Evolutionary conservation across 148 eudicot genomes (phyloP), one percentile per base, ranked within the genome.

Genomic region (Simmondsia chinensis): DNA sequence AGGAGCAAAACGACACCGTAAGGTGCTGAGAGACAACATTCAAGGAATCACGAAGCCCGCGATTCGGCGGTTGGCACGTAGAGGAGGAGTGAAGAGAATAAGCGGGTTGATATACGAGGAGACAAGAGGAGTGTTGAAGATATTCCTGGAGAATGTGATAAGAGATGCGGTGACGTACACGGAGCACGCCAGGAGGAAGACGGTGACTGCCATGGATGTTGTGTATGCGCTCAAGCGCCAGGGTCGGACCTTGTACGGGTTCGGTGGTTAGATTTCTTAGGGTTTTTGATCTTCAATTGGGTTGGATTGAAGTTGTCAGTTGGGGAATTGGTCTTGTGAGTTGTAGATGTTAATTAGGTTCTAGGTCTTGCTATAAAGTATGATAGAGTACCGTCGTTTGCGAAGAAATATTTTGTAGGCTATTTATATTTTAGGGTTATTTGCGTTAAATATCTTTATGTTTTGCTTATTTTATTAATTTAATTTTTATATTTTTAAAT

Each of bases 141-240:
- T 72, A 46, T 72, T 72, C 16, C 33, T 72, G n/a, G 73, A 72
- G 65, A 72, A 72, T n/a, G 77, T 72, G 5, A 72, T 72, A 4
- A 61, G 77, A 27, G 77, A 72, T 43, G 77, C 77, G 9, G 73
- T 72, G 0, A 72, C 77, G 4, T 72, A 72, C 69, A 72, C 77
- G 0, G 77, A 72, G 63, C 77, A 72, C 16, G 77, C 77, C 0
- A 37, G 74, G 31, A 48, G 74, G 48, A 69, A 69, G 65, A 69
- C 69, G 2, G 74, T 69, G 4, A 69, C 74, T 0, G 74, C 74
- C 20, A 69, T 69, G 74, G 74, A 69, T 43, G 74, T 69, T 10
- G 74, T 69, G 2, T 69, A 69, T 14, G 74, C 74, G 9, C 53
- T 69, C 7, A 69, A 69, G 53, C 41, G 74, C 16, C 74, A 69